Percentiles rank a stretch among this genome's conserved stretches.
phyloP scores from a whole-genome alignment of 2,329 filamentous ascomycete genomes.

The Talaromyces sp. region DNA sequence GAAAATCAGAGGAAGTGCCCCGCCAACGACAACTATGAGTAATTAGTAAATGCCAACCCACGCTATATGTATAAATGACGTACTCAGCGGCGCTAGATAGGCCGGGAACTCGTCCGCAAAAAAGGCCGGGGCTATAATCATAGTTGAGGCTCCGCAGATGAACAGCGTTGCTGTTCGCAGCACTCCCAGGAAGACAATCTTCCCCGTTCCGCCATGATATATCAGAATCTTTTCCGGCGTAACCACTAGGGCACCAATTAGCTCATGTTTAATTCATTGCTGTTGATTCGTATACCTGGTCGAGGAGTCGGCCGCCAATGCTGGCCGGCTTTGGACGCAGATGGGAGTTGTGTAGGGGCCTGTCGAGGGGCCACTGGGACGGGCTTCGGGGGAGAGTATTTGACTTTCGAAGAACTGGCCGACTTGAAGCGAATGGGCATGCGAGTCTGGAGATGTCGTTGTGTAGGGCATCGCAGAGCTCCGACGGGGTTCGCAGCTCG shows the following conservation, averaged over 20 bases:
- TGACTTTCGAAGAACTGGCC: conserved; percentile 2
- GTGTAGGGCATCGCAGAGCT: neutral
- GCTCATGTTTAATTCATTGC: neutral
- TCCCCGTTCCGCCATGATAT: conserved; percentile 67
- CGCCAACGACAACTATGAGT: conserved; percentile 51
- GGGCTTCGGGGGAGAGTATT: neutral
- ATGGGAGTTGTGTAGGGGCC: neutral
- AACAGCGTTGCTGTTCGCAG: conserved; percentile 68
- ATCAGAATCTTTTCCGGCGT: conserved; percentile 53
- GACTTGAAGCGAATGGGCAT: conserved; percentile 1
- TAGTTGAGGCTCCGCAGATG: conserved; percentile 60
- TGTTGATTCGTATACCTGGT: conserved; percentile 20
- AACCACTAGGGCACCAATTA: conserved; percentile 16
- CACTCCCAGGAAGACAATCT: conserved; percentile 63
- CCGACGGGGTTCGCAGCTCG: neutral
- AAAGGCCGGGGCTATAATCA: conserved; percentile 59
- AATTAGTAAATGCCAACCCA: neutral
- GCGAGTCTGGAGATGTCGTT: neutral
- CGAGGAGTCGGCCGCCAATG: conserved; percentile 20
- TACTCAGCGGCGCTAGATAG: conserved; percentile 39
- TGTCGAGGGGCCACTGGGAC: neutral
- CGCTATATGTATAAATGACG: conserved; percentile 4
- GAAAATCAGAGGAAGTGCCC: conserved; percentile 60
- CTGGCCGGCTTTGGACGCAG: neutral
- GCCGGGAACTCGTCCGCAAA: conserved; percentile 37